Percentiles rank a stretch among this genome's conserved stretches.
phyloP scores from a whole-genome alignment of 73 alveolate species.

The Paramecium tetraurelia region DNA sequence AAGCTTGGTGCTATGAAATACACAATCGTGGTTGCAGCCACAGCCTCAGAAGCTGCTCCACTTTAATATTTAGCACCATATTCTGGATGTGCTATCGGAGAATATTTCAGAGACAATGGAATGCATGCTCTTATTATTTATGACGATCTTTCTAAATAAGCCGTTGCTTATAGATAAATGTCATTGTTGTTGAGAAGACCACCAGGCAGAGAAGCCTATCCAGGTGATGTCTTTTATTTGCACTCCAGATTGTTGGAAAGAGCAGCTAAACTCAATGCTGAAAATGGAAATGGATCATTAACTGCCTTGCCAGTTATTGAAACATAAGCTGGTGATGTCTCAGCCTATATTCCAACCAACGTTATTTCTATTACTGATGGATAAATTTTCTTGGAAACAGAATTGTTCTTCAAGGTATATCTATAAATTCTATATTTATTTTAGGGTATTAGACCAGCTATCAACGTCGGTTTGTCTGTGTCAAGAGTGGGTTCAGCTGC shows the following conservation, averaged over 20 bases:
- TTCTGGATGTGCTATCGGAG: conserved; percentile 98
- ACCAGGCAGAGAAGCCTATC: conserved; percentile 98
- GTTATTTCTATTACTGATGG: conserved; percentile 98
- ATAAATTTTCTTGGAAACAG: conserved; percentile 95
- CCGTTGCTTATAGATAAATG: conserved; percentile 97
- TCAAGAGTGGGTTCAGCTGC: conserved; percentile 98
- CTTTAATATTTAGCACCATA: conserved; percentile 94
- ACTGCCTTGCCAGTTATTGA: conserved; percentile 98
- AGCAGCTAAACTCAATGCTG: conserved; percentile 93
- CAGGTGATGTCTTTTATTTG: conserved; percentile 91
- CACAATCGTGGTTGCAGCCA: conserved; percentile 94
- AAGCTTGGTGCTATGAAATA: conserved; percentile 85
- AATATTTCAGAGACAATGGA: conserved; percentile 97
- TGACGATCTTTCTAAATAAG: conserved; percentile 95
- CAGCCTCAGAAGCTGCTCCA: conserved; percentile 98
- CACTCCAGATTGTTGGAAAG: conserved; percentile 89
- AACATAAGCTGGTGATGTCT: conserved; percentile 98
- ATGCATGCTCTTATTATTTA: conserved; percentile 95
- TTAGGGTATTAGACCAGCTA: conserved; percentile 97
- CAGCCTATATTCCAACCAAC: conserved; percentile 98
- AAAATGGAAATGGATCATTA: conserved; percentile 92
- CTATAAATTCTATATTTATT: background rate
- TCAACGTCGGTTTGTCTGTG: conserved; percentile 98
- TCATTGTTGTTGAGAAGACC: conserved; percentile 94
- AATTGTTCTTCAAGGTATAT: conserved; percentile 83